phyloP scores from a whole-genome alignment of 495 filamentous ascomycete species.

The Trichoderma reesei region DNA sequence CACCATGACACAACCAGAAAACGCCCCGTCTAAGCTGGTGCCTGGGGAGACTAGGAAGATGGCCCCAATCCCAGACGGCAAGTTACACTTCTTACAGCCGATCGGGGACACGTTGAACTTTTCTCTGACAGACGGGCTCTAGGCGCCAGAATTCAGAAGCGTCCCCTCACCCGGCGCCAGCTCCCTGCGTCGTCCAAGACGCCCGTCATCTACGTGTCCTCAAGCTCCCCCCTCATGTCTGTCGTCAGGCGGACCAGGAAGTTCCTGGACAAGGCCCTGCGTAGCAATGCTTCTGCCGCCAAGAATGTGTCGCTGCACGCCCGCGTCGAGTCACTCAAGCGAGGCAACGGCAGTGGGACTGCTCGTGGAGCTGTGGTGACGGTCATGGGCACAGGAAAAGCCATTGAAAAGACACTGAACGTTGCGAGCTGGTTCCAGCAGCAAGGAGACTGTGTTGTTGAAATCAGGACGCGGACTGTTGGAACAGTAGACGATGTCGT shows the following conservation, averaged over 20 bases:
- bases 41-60: conserved; percentile 9
- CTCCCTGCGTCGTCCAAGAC: conserved; percentile 39
- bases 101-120: not conserved
- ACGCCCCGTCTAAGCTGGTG: not conserved
- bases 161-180: conserved; percentile 61
- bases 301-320: conserved; percentile 30
- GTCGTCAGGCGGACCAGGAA: conserved; percentile 70
- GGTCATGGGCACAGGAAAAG: conserved; percentile 65
- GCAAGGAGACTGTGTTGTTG: conserved; percentile 42
- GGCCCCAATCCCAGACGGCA: conserved; percentile 7
- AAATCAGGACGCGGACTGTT: conserved; percentile 51
- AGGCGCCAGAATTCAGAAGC: conserved; percentile 48
- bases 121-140: not conserved
- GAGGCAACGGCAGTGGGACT: conserved; percentile 14
- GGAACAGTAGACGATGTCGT: conserved; percentile 60
- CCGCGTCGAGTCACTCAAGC: conserved; percentile 32
- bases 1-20: not conserved
- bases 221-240: conserved; percentile 67
- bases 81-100: not conserved
- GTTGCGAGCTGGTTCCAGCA: conserved; percentile 55
- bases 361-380: conserved; percentile 43
- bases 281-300: conserved; percentile 26
- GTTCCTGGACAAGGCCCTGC: conserved; percentile 58
- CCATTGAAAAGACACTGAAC: conserved; percentile 56
- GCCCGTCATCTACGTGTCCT: conserved; percentile 67